phyloP scores from a whole-genome alignment of 2,329 filamentous ascomycete genomes.

The Colletotrichum echinochloae region DNA sequence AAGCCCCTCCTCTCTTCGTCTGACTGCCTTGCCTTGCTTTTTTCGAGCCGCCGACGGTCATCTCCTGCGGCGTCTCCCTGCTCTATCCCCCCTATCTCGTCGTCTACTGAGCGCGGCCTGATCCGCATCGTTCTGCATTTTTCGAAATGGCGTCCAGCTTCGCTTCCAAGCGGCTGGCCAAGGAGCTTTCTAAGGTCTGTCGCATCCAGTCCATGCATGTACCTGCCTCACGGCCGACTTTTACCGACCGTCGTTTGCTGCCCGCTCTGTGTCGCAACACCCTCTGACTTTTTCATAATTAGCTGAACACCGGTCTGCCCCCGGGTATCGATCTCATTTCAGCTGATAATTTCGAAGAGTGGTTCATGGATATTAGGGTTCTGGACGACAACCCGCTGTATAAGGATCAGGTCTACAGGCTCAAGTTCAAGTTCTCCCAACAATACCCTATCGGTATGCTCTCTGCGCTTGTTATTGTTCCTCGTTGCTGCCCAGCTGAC shows the following conservation, averaged over 20 bases:
- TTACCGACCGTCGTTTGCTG: background rate
- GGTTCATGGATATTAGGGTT: slow-evolving; percentile 92
- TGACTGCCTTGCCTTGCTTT: slow-evolving; percentile 7
- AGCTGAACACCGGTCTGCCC: slow-evolving; percentile 62
- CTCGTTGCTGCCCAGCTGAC: background rate
- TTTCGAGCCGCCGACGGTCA: slow-evolving; percentile 18
- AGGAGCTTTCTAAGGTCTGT: slow-evolving; percentile 69
- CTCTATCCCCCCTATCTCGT: background rate
- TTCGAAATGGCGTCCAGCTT: slow-evolving; percentile 57
- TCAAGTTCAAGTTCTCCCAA: slow-evolving; percentile 87
- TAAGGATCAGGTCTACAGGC: slow-evolving; percentile 79
- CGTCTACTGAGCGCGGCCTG: slow-evolving; percentile 3
- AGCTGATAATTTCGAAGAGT: slow-evolving; percentile 86
- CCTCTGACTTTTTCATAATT: slow-evolving; percentile 12
- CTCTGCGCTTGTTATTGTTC: slow-evolving; percentile 6
- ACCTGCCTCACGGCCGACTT: slow-evolving; percentile 5
- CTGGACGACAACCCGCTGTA: slow-evolving; percentile 94
- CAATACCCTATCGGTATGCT: slow-evolving; percentile 88
- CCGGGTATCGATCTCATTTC: slow-evolving; percentile 83
- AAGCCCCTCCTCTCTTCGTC: slow-evolving; percentile 29
- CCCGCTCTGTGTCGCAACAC: slow-evolving; percentile 1
- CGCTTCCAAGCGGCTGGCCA: slow-evolving; percentile 68
- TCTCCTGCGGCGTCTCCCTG: slow-evolving; percentile 4
- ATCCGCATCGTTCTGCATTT: background rate
- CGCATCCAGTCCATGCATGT: slow-evolving; percentile 4